Evolutionary conservation across 225 moss, liverwort and hornwort species (phyloP), one percentile per base, ranked within the genome.

Genomic region (Thuidium tamariscinum): DNA sequence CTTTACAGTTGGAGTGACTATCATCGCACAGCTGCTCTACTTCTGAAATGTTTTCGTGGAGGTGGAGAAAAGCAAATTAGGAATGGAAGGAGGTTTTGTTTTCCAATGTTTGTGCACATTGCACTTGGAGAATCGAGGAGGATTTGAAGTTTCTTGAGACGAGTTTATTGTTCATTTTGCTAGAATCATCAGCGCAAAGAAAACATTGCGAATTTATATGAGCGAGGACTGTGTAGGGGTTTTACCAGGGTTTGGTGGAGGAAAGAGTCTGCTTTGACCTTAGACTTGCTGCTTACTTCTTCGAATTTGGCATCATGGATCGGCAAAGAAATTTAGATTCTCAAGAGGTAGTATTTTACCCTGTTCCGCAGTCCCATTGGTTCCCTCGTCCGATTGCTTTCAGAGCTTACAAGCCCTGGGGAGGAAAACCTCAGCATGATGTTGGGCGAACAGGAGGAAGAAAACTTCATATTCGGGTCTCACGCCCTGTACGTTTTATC

Each of bases 311-410:
- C 83, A 79, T 52, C 66, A 90, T 90, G 90, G 83, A 90, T 86
- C 65, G 82, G 86, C 70, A 49, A 55, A 85, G 46, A 25, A 78
- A 70, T 52, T 61, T 67, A 59, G 69, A 88, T 79, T 37, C 83
- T 41, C 73, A 85, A 73, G 90, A 77, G 49, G 52, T 52, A 66
- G 71, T 63, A 19, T 90, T 90, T 64, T 86, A 83, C 54, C 91
- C 92, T 61, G 82, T 88, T 82, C 89, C 90, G 44, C 90, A 90
- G 59, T 86, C 88, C 32, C 89, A 92, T 84, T 96, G 95, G 95
- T 93, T 91, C 73, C 96, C 94, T 44, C 93, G 91, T 87, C 86
- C 94, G 86, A 88, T 92, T 59, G 84, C 89, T 37, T 95, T 95
- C 65, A 84, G 86, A 87, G 84, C 85, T 48, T 96, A 87, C 70